Evolutionary conservation across 1,284 basidiomycete genomes (phyloP).

Genomic region (Fomes fomentarius): DNA sequence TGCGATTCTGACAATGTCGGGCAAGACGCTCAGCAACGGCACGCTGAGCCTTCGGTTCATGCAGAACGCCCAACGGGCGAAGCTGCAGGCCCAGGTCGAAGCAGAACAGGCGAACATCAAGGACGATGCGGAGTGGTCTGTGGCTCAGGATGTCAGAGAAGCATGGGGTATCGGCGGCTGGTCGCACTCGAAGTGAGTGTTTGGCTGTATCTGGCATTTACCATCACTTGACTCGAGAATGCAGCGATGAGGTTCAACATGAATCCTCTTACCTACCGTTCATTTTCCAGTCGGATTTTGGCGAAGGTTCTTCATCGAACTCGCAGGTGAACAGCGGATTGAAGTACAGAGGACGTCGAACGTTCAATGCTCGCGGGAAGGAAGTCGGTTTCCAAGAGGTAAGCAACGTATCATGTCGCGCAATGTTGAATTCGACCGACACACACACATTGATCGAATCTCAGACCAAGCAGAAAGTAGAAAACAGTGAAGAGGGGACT

Average conservation of each 20-base stretch:
- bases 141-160: constrained; percentile 56
- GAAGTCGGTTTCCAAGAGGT: constrained; percentile 36
- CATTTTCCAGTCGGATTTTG: constrained; percentile 51
- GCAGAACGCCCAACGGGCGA: constrained; percentile 69
- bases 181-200: constrained; percentile 37
- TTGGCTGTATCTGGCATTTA: too few relatives aligned
- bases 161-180: constrained; percentile 52
- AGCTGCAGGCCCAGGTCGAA: constrained; percentile 53
- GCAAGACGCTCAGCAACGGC: constrained; percentile 64
- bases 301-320: constrained; percentile 18
- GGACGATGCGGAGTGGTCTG: constrained; percentile 74
- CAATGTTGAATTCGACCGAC: too few relatives aligned
- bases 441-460: too few relatives aligned
- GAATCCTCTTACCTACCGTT: constrained; percentile 77
- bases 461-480: background rate
- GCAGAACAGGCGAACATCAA: constrained; percentile 59
- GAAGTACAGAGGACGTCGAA: constrained; percentile 44
- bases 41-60: constrained; percentile 75
- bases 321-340: constrained; percentile 24
- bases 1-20: constrained; percentile 46
- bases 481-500: background rate
- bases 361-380: constrained; percentile 45
- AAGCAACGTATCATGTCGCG: constrained; percentile 1
- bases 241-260: constrained; percentile 45
- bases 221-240: too few relatives aligned